phyloP scores from a whole-genome alignment of 2,329 filamentous ascomycete species.

The Phaeosphaeria sp. region DNA sequence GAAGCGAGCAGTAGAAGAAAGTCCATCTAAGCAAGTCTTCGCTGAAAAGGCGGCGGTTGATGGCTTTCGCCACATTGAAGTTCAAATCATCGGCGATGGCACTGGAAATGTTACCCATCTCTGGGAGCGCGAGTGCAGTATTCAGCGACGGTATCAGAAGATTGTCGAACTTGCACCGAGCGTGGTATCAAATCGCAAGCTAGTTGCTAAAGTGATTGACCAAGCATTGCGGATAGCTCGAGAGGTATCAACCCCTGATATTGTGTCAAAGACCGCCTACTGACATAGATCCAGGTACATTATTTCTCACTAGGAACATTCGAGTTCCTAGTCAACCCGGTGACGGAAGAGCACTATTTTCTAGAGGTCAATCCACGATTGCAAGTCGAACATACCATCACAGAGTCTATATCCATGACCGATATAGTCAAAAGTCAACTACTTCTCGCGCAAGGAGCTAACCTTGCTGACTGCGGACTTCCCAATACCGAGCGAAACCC shows the following conservation, averaged over 20 bases:
- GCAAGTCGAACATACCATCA: slow-evolving; percentile 69
- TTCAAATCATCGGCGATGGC: slow-evolving; percentile 66
- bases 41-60: slow-evolving; percentile 68
- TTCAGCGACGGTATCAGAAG: slow-evolving; percentile 67
- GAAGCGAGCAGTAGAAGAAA: slow-evolving; percentile 62
- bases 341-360: slow-evolving; percentile 61
- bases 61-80: slow-evolving; percentile 67
- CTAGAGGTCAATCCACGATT: slow-evolving; percentile 67
- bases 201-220: slow-evolving; percentile 59
- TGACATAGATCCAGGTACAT: slow-evolving; percentile 46
- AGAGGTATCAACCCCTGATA: slow-evolving; percentile 40
- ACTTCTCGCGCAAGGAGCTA: slow-evolving; percentile 59
- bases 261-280: not conserved
- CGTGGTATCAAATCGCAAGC: slow-evolving; percentile 52
- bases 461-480: slow-evolving; percentile 47
- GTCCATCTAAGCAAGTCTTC: slow-evolving; percentile 64
- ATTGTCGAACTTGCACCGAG: slow-evolving; percentile 66
- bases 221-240: slow-evolving; percentile 61
- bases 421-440: slow-evolving; percentile 65
- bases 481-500: slow-evolving; percentile 35
- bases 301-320: slow-evolving; percentile 69
- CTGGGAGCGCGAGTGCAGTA: slow-evolving; percentile 67
- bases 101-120: slow-evolving; percentile 60
- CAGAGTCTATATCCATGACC: slow-evolving; percentile 60
- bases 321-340: slow-evolving; percentile 66